Evolutionary conservation across 176 grass and related monocot genomes (phyloP).

Genomic region (Carex kokanica): DNA sequence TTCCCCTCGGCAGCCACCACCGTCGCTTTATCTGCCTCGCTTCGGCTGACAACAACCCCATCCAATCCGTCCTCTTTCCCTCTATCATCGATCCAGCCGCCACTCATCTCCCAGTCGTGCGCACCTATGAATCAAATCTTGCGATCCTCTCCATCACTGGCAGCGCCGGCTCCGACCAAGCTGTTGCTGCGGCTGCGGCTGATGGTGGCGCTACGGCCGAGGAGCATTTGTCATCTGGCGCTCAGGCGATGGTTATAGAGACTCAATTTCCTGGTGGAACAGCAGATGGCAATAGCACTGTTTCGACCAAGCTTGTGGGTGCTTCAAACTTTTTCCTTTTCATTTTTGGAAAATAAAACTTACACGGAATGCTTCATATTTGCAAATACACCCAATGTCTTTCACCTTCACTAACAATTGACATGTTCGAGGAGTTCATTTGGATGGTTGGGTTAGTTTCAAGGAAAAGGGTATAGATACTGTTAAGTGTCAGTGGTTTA

Average conservation of each 20-base stretch:
- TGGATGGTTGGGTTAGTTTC: neutral
- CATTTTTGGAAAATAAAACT: neutral
- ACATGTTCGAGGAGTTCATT: neutral
- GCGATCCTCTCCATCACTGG: constrained; percentile 55
- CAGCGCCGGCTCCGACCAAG: constrained; percentile 49
- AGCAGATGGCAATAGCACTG: constrained; percentile 21
- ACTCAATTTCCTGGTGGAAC: constrained; percentile 46
- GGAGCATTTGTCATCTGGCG: constrained; percentile 46
- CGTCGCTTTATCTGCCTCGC: neutral
- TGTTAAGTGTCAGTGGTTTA: neutral
- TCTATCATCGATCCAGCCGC: neutral
- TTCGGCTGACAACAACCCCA: constrained; percentile 13
- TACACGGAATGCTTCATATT: neutral
- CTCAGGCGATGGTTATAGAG: constrained; percentile 63
- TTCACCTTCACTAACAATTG: neutral
- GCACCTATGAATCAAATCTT: constrained; percentile 65
- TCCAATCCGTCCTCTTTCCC: constrained; percentile 27
- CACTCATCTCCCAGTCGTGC: constrained; percentile 40
- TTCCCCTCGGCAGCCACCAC: neutral
- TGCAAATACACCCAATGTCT: neutral
- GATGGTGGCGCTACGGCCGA: constrained; percentile 53
- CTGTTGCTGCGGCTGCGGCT: constrained; percentile 53
- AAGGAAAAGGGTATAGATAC: neutral
- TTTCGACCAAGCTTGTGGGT: constrained; percentile 74
- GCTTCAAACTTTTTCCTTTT: neutral